Evolutionary conservation across 2,329 filamentous ascomycete species (phyloP).

Genomic region (Aspergillus neoniger): DNA sequence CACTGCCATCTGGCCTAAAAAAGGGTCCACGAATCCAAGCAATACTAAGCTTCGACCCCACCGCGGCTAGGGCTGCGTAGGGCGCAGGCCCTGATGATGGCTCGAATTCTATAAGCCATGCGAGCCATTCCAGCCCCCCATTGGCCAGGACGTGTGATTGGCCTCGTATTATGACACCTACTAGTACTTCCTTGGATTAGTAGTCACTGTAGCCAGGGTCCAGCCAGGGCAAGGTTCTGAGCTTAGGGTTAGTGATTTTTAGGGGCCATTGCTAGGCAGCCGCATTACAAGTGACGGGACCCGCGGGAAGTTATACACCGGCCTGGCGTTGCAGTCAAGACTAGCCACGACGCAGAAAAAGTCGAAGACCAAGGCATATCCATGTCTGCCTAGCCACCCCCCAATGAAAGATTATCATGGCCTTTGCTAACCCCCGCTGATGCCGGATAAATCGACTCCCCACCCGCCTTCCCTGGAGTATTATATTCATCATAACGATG

Average conservation of each 20-base stretch:
- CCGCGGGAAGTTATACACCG: not conserved
- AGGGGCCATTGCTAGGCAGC: not conserved
- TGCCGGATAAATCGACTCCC: not conserved
- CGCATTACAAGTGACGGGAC: not conserved
- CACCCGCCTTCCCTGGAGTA: not conserved
- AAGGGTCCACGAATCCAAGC: not conserved
- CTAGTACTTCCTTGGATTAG: too few relatives aligned
- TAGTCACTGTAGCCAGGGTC: not conserved
- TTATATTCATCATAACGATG: not conserved
- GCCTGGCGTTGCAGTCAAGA: too few relatives aligned
- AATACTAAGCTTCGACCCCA: not conserved
- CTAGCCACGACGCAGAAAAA: too few relatives aligned
- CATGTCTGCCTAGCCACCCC: too few relatives aligned
- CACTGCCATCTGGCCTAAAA: not conserved
- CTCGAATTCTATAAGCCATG: not conserved
- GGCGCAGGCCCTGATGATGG: not conserved
- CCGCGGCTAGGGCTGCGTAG: constrained; percentile 1
- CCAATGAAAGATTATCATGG: too few relatives aligned
- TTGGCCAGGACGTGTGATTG: not conserved
- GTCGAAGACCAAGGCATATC: too few relatives aligned
- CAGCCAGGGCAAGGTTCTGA: not conserved
- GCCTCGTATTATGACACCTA: too few relatives aligned
- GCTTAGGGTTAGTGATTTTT: too few relatives aligned
- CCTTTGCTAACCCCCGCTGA: too few relatives aligned
- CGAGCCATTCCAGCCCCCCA: not conserved